Conservation (phyloP, 768 basidiomycete species). For the Amanita pallidorosea region DNA sequence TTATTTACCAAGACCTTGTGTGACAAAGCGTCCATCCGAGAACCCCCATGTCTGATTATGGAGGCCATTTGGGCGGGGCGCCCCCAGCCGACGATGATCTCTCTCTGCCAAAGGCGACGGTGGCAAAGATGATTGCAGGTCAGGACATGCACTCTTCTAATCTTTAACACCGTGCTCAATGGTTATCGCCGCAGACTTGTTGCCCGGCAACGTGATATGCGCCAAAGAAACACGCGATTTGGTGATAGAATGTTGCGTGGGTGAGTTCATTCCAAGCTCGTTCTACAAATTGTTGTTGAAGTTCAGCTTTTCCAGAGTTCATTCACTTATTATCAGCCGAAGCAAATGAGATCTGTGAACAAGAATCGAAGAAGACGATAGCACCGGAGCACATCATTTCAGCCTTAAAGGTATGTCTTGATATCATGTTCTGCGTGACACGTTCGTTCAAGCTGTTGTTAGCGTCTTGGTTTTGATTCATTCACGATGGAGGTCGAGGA, state of each 20-base stretch:
- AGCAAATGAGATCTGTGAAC: constrained; percentile 96
- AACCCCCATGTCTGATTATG: constrained; percentile 75
- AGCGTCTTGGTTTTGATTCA: constrained; percentile 15
- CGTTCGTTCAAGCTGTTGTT: no score
- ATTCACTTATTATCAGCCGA: constrained; percentile 96
- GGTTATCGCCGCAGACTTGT: constrained; percentile 48
- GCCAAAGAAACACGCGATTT: constrained; percentile 96
- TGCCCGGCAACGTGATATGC: constrained; percentile 80
- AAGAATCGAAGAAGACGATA: constrained; percentile 98
- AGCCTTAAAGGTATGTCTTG: no score
- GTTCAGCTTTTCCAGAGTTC: constrained; percentile 55
- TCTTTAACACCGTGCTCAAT: no score
- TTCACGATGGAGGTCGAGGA: constrained; percentile 89
- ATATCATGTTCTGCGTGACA: no score
- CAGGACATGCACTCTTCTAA: neutral
- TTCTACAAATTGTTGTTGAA: neutral
- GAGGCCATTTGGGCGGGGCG: constrained; percentile 57
- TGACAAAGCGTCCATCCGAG: neutral
- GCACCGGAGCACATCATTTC: constrained; percentile 37
- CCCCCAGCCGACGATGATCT: constrained; percentile 80
- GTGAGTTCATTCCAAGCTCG: constrained; percentile 46
- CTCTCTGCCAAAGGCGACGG: constrained; percentile 92
- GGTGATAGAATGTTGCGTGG: constrained; percentile 98
- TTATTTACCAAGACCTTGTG: neutral
- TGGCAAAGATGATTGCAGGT: constrained; percentile 95